These are phyloP conservation scores for Suhomyces taliae DNA, from an alignment of 1,139 yeast species.

Conservation along the genomic window DNA sequence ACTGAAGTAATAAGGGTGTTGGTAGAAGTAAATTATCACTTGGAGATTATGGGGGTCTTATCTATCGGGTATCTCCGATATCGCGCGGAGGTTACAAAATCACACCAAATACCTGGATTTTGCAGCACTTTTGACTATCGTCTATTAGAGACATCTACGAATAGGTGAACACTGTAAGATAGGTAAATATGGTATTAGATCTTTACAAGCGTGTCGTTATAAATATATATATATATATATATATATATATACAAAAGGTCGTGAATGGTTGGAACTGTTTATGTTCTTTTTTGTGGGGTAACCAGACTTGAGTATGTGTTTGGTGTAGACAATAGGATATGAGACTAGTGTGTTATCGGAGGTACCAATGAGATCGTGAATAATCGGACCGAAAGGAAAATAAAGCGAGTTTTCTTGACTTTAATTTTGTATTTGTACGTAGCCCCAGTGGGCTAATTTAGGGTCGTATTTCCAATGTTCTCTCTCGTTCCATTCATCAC, in stretches of 20 bases:
- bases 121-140: background rate
- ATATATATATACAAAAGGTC: too few relatives aligned
- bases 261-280: too few relatives aligned
- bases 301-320: too few relatives aligned
- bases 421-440: background rate
- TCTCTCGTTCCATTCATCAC: slow-evolving; percentile 18
- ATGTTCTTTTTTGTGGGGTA: too few relatives aligned
- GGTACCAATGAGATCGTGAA: too few relatives aligned
- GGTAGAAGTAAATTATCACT: background rate
- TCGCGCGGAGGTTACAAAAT: background rate
- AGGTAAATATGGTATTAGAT: too few relatives aligned
- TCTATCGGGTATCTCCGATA: slow-evolving; percentile 12
- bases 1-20: background rate
- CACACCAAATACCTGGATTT: background rate
- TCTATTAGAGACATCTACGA: background rate
- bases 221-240: too few relatives aligned
- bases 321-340: too few relatives aligned
- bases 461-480: slow-evolving; percentile 27
- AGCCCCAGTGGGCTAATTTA: slow-evolving; percentile 21
- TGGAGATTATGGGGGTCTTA: background rate
- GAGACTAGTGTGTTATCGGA: too few relatives aligned
- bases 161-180: background rate
- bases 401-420: background rate
- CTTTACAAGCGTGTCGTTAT: too few relatives aligned
- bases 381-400: too few relatives aligned